A percentile compares a stretch with the other conserved stretches of the same genome.
phyloP scores from a whole-genome alignment of 2,329 filamentous ascomycete genomes.

The Delphinella strobiligena region DNA sequence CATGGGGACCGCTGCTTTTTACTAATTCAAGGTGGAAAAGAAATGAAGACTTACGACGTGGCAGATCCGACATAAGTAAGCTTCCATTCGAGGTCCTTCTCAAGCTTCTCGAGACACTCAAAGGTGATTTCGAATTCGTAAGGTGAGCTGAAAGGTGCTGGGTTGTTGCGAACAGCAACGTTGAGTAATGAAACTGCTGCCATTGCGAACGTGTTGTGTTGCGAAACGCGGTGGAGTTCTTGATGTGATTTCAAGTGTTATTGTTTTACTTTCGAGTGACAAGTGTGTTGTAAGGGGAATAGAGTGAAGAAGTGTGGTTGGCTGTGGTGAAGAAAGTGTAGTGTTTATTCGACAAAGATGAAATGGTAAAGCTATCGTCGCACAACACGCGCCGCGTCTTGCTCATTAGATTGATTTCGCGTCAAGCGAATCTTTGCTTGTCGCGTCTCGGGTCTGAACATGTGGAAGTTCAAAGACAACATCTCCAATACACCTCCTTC shows the following conservation, averaged over 20 bases:
- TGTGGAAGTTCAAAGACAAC: too few relatives aligned
- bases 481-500: too few relatives aligned
- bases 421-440: too few relatives aligned
- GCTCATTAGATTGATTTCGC: neutral
- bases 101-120: constrained; percentile 86
- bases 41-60: constrained; percentile 59
- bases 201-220: constrained; percentile 44
- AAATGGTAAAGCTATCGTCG: neutral
- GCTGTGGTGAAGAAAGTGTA: too few relatives aligned
- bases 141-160: constrained; percentile 79
- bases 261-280: too few relatives aligned
- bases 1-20: too few relatives aligned
- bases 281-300: too few relatives aligned
- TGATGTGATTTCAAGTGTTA: too few relatives aligned
- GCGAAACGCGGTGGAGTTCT: too few relatives aligned
- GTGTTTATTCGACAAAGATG: neutral
- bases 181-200: constrained; percentile 93
- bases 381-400: neutral
- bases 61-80: constrained; percentile 97
- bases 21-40: constrained; percentile 10
- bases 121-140: constrained; percentile 99
- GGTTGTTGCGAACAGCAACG: constrained; percentile 95
- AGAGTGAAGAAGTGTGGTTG: too few relatives aligned
- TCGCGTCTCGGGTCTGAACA: too few relatives aligned
- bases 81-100: constrained; percentile 99